Percentiles rank a stretch among this genome's conserved stretches.
phyloP scores from a whole-genome alignment of 2,329 filamentous ascomycete genomes.

The Chaetothyriales sp. region DNA sequence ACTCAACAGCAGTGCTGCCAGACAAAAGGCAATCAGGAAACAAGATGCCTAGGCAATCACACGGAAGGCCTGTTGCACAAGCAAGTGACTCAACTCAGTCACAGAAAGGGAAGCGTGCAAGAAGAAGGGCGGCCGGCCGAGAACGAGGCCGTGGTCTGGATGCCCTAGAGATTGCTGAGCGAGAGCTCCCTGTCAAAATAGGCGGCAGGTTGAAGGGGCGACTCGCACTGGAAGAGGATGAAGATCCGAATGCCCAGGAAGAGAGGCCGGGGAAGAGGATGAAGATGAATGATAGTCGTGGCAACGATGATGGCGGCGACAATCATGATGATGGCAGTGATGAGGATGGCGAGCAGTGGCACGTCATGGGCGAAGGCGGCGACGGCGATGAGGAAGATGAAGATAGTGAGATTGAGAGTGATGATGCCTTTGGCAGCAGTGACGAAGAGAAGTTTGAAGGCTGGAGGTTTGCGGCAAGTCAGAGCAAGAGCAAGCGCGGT shows the following conservation, averaged over 20 bases:
- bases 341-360: conserved; percentile 75
- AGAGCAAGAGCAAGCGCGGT: conserved; percentile 15
- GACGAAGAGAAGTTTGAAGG: conserved; percentile 75
- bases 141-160: conserved; percentile 36
- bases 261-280: conserved; percentile 19
- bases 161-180: conserved; percentile 50
- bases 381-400: conserved; percentile 43
- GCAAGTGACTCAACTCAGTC: conserved; percentile 8
- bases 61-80: conserved; percentile 19
- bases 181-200: conserved; percentile 35
- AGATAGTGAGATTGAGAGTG: conserved; percentile 55
- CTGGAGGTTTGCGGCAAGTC: conserved; percentile 51
- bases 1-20: neutral
- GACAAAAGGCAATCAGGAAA: neutral
- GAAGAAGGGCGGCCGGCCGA: conserved; percentile 17
- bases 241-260: conserved; percentile 22
- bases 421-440: conserved; percentile 76
- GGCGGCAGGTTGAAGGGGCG: conserved; percentile 40
- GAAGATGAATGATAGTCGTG: conserved; percentile 14
- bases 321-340: conserved; percentile 52
- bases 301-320: conserved; percentile 5
- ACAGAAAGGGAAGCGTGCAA: conserved; percentile 17
- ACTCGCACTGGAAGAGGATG: conserved; percentile 33
- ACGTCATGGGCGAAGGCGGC: conserved; percentile 41
- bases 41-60: conserved; percentile 15